Conservation (phyloP, 352 stramenopile genomes). For the Phytophthora boehmeriae region DNA sequence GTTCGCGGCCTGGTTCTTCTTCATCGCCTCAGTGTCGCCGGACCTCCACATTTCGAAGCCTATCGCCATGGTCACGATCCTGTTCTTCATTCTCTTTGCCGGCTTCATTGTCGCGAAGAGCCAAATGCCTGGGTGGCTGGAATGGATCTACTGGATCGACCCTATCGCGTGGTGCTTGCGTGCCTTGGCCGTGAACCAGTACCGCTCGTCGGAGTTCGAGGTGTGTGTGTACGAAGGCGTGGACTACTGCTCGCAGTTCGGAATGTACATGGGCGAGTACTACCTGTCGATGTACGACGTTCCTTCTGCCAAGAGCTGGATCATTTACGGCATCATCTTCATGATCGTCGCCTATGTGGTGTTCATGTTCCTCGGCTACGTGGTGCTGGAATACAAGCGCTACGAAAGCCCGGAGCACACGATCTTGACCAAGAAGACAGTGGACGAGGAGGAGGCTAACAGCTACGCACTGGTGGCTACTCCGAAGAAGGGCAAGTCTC, state of each 20-base stretch:
- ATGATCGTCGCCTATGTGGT: neutral
- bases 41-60: conserved; percentile 4
- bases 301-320: conserved; percentile 1
- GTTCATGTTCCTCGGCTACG: conserved; percentile 2
- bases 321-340: conserved; percentile 3
- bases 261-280: conserved; percentile 3
- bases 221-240: conserved; percentile 2
- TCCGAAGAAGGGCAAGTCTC: conserved; percentile 26
- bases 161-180: neutral
- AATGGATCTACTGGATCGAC: conserved; percentile 4
- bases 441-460: conserved; percentile 1
- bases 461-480: conserved; percentile 17
- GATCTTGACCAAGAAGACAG: conserved; percentile 1
- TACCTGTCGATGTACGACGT: conserved; percentile 3
- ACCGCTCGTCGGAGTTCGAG: conserved; percentile 1
- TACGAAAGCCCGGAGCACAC: conserved; percentile 4
- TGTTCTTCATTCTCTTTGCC: neutral
- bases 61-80: conserved; percentile 4
- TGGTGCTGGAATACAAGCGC: conserved; percentile 3
- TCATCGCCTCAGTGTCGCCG: conserved; percentile 25
- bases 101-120: conserved; percentile 1
- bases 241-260: conserved; percentile 2
- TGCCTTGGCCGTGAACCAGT: neutral
- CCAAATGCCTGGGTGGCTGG: conserved; percentile 1
- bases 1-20: conserved; percentile 59